phyloP scores from a whole-genome alignment of 495 filamentous ascomycete genomes.

The Corynascus novoguineensis region DNA sequence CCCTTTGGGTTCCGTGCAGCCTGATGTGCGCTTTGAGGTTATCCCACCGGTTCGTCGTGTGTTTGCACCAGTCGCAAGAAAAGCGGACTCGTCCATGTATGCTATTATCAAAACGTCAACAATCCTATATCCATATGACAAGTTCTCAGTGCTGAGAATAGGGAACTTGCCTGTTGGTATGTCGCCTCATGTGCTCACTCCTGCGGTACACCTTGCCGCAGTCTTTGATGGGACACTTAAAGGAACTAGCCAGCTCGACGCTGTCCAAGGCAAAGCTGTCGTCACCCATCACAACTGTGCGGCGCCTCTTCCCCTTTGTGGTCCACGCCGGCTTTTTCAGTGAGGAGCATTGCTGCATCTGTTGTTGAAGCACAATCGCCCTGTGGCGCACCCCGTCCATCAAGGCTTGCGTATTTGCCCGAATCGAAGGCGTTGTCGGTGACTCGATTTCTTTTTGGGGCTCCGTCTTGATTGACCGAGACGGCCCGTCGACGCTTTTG shows the following conservation, averaged over 20 bases:
- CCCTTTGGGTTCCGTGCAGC: conserved; percentile 1
- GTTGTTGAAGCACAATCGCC: conserved; percentile 31
- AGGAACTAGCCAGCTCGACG: conserved; percentile 19
- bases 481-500: not conserved
- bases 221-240: conserved; percentile 7
- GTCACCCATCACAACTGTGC: not conserved
- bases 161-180: conserved; percentile 49
- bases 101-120: too few species aligned
- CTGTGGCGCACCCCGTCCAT: conserved; percentile 30
- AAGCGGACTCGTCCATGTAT: not conserved
- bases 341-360: conserved; percentile 19
- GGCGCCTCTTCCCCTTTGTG: conserved; percentile 7
- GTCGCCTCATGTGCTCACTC: conserved; percentile 61
- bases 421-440: not conserved
- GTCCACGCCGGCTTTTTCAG: not conserved
- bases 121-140: too few species aligned
- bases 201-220: conserved; percentile 49
- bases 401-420: conserved; percentile 17
- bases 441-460: not conserved
- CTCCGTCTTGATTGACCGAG: not conserved
- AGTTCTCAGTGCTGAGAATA: not conserved
- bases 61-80: conserved; percentile 34
- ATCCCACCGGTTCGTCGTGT: conserved; percentile 54
- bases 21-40: conserved; percentile 39
- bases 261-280: conserved; percentile 20